Conservation (phyloP, 2,329 filamentous ascomycete genomes). For the Dendrostoma leiphaemia region DNA sequence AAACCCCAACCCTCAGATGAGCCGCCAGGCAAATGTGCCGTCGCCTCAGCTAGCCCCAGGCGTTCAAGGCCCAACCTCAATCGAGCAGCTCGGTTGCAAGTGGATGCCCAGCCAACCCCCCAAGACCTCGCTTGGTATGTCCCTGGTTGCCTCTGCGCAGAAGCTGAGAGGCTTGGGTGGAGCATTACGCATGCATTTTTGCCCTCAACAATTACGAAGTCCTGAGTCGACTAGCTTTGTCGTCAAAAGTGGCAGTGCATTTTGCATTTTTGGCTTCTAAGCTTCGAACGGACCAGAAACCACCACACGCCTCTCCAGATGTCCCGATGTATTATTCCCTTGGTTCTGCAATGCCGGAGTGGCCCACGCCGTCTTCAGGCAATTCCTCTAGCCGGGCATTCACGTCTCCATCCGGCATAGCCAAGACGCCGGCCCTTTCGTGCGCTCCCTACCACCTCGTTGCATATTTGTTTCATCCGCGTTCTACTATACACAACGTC, state of each 20-base stretch:
- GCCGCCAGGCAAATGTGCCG: too few species aligned
- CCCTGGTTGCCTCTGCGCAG: not conserved
- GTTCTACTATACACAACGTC: not conserved
- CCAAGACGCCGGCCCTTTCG: not conserved
- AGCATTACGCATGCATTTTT: not conserved
- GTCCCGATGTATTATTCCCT: too few species aligned
- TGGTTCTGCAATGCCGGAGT: too few species aligned
- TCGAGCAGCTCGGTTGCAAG: not conserved
- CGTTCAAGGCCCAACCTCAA: not conserved
- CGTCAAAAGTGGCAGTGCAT: conserved; percentile 6
- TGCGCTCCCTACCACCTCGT: not conserved
- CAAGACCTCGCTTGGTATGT: not conserved
- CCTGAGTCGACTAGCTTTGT: too few species aligned
- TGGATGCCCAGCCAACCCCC: not conserved
- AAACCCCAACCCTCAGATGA: not conserved
- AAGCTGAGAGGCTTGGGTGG: not conserved
- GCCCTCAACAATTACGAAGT: not conserved
- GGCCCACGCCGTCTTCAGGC: too few species aligned
- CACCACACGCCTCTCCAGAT: too few species aligned
- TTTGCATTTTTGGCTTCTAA: too few species aligned
- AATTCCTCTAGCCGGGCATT: not conserved
- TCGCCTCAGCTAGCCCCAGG: too few species aligned
- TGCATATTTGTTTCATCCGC: conserved; percentile 8
- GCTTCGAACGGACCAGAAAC: too few species aligned
- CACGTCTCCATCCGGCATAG: not conserved